phyloP scores from a whole-genome alignment of 2,329 filamentous ascomycete genomes.

The Clonostachys rosea region DNA sequence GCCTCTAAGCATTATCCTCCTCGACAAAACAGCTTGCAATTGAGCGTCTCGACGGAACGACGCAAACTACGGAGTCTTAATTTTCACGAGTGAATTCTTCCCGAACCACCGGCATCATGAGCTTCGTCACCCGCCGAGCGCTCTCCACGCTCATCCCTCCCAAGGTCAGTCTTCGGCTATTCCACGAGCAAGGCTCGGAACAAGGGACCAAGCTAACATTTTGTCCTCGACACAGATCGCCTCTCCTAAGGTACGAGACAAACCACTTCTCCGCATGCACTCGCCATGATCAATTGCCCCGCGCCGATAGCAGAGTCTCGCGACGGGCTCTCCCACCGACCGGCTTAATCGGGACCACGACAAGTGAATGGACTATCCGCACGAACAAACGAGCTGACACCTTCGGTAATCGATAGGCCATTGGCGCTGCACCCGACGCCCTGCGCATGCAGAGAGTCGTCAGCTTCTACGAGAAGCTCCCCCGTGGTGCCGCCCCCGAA shows the following conservation, averaged over 20 bases:
- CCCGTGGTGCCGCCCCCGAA: conserved; percentile 84
- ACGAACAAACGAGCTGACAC: conserved; percentile 2
- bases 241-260: conserved; percentile 71
- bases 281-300: too few relatives aligned
- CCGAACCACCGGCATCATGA: conserved; percentile 64
- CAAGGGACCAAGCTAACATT: not conserved
- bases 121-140: conserved; percentile 83
- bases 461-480: conserved; percentile 98
- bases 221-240: conserved; percentile 53
- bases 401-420: conserved; percentile 60
- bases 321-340: too few relatives aligned
- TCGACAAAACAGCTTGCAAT: conserved; percentile 17
- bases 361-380: not conserved
- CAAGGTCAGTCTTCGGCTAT: conserved; percentile 62
- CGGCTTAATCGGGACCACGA: conserved; percentile 2
- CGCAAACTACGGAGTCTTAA: conserved; percentile 5
- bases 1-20: not conserved
- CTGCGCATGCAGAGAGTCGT: conserved; percentile 97
- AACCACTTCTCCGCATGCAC: not conserved
- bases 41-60: conserved; percentile 18
- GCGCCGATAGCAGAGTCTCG: too few relatives aligned
- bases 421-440: conserved; percentile 92
- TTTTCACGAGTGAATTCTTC: conserved; percentile 10
- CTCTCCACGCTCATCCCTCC: conserved; percentile 98
- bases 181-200: not conserved